These are phyloP conservation scores for Zanthoxylum bungeanum DNA, from an alignment of 345 rosid genomes.

Conservation along the genomic window DNA sequence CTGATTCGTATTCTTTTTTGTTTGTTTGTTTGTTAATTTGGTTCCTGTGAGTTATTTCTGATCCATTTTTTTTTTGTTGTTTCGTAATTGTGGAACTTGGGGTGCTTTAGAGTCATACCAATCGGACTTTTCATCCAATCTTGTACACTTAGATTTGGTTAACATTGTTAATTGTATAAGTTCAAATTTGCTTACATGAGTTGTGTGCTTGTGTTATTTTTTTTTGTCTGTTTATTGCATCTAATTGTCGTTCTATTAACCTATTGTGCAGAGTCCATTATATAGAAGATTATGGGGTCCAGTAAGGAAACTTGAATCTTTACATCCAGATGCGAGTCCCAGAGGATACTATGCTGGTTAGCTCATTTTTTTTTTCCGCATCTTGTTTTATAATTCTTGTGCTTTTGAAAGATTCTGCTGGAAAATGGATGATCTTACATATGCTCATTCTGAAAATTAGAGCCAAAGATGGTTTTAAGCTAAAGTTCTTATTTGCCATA, in stretches of 20 bases:
- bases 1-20: background rate
- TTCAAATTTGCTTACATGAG: background rate
- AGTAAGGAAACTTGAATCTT: conserved; percentile 58
- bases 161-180: background rate
- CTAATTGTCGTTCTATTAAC: conserved; percentile 8
- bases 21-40: conserved; percentile 11
- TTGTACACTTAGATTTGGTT: background rate
- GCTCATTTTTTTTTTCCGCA: conserved; percentile 14
- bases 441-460: background rate
- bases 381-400: background rate
- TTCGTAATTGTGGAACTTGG: conserved; percentile 2
- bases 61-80: conserved; percentile 17
- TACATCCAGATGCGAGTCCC: conserved; percentile 85
- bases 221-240: background rate
- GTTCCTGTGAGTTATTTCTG: conserved; percentile 7
- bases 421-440: background rate
- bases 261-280: conserved; percentile 55
- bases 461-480: background rate
- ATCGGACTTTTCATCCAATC: background rate
- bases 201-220: background rate
- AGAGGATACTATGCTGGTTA: conserved; percentile 79
- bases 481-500: background rate
- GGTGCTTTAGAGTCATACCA: background rate
- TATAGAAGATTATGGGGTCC: conserved; percentile 90
- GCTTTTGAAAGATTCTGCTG: background rate